phyloP scores from a whole-genome alignment of 83 land plant genomes.

The Diphasiastrum complanatum region DNA sequence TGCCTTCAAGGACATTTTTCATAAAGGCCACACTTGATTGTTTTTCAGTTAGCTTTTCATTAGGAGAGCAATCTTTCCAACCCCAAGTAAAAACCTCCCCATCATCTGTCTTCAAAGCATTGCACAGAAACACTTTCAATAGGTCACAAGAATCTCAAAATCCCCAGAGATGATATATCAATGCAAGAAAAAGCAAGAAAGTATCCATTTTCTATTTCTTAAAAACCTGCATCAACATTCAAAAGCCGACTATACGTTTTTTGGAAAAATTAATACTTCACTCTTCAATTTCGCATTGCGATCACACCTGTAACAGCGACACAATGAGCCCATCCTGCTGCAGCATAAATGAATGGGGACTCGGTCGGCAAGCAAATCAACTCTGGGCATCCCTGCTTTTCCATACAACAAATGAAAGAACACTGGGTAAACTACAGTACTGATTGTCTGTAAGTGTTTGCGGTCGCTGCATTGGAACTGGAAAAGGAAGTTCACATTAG shows the following conservation, averaged over 20 bases:
- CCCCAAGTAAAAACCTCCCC: slow-evolving; percentile 18
- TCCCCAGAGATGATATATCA: too few relatives aligned
- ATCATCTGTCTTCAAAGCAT: background rate
- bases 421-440: background rate
- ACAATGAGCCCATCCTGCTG: slow-evolving; percentile 16
- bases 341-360: background rate
- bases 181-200: too few relatives aligned
- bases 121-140: too few relatives aligned
- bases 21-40: background rate
- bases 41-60: background rate
- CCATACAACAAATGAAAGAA: slow-evolving; percentile 1
- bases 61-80: slow-evolving; percentile 13
- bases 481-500: too few relatives aligned
- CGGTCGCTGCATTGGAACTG: too few relatives aligned
- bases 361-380: background rate
- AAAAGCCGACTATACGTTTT: background rate
- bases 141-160: too few relatives aligned
- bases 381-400: slow-evolving; percentile 3
- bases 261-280: too few relatives aligned
- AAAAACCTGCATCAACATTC: background rate
- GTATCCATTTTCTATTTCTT: too few relatives aligned
- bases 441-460: too few relatives aligned
- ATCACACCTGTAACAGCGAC: slow-evolving; percentile 4
- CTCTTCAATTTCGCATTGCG: too few relatives aligned
- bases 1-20: background rate